Evolutionary conservation across 768 basidiomycete genomes (phyloP).

Genomic region (Boletus fagicola): DNA sequence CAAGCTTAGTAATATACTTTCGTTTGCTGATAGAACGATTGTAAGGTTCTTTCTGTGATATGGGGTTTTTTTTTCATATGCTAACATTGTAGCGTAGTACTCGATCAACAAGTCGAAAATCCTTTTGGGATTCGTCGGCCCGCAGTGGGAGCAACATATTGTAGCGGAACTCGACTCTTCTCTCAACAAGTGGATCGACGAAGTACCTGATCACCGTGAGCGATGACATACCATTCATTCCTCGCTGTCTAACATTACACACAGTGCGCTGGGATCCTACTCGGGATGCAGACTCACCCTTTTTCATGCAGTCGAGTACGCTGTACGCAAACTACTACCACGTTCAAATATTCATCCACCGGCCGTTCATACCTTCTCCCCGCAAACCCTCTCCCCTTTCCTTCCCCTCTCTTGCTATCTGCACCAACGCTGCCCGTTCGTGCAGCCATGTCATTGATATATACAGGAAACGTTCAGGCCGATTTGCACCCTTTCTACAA

Average conservation of each 20-base stretch:
- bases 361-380: conserved; percentile 73
- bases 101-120: conserved; percentile 65
- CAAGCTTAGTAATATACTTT: conserved; percentile 61
- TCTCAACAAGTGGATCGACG: conserved; percentile 76
- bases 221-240: not conserved
- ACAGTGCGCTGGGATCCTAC: conserved; percentile 47
- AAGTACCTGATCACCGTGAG: conserved; percentile 50
- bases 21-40: conserved; percentile 60
- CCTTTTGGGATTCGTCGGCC: conserved; percentile 47
- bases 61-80: not conserved
- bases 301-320: conserved; percentile 49
- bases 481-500: conserved; percentile 27
- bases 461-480: conserved; percentile 38
- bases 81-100: conserved; percentile 45
- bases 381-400: conserved; percentile 46
- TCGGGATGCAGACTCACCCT: conserved; percentile 32
- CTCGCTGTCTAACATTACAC: conserved; percentile 5
- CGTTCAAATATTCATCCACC: conserved; percentile 68
- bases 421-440: conserved; percentile 80
- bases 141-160: conserved; percentile 60
- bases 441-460: conserved; percentile 69
- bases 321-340: conserved; percentile 56
- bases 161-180: conserved; percentile 74
- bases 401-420: conserved; percentile 73
- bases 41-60: conserved; percentile 31